Evolutionary conservation across 2,329 filamentous ascomycete species (phyloP).

Genomic region (Aureobasidium uvarum): DNA sequence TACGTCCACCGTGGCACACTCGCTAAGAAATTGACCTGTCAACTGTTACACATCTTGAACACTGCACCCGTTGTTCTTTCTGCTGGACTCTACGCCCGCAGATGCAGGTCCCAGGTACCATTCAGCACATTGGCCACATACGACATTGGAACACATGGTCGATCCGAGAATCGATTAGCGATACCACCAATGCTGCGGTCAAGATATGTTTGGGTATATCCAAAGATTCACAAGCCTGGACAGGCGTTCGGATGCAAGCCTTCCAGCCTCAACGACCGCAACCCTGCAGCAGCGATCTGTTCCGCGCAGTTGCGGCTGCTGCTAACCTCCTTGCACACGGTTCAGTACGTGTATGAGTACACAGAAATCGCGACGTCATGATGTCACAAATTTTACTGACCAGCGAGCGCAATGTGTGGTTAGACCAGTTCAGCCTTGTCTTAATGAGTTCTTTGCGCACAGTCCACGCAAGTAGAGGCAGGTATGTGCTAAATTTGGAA

Average conservation of each 20-base stretch:
- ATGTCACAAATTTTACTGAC: neutral
- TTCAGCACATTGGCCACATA: neutral
- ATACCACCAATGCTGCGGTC: slow-evolving; percentile 8
- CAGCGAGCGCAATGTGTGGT: neutral
- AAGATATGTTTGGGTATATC: slow-evolving; percentile 18
- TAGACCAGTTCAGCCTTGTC: slow-evolving; percentile 11
- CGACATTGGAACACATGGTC: neutral
- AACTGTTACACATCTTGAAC: slow-evolving; percentile 9
- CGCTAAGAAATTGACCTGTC: slow-evolving; percentile 15
- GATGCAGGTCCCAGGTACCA: slow-evolving; percentile 20
- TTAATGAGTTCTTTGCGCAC: slow-evolving; percentile 6
- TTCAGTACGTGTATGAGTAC: neutral
- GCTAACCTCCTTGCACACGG: neutral
- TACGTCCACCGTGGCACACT: neutral
- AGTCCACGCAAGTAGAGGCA: slow-evolving; percentile 1
- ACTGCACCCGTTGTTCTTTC: neutral
- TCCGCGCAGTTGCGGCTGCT: neutral
- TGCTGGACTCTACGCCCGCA: slow-evolving; percentile 5
- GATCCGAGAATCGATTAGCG: neutral
- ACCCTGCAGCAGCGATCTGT: neutral
- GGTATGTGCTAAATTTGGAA: slow-evolving; percentile 4
- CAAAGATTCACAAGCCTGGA: neutral
- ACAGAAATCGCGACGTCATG: neutral
- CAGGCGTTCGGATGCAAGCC: slow-evolving; percentile 7
- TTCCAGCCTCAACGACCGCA: neutral